Evolutionary conservation across 345 rosid species (phyloP).

Genomic region (Viola odorata): DNA sequence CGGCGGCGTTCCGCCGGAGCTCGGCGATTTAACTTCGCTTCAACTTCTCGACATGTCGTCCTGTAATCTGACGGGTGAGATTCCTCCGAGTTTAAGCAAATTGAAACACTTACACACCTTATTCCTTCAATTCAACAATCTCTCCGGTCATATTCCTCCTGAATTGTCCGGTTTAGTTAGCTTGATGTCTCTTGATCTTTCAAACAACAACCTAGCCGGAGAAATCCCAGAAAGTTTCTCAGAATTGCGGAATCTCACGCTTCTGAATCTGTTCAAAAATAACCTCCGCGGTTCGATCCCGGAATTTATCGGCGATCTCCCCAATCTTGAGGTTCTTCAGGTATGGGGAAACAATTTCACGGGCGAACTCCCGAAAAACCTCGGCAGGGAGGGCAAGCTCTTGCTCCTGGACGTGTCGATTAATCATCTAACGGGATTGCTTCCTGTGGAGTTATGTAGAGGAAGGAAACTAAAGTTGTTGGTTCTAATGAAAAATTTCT

Average conservation of each 20-base stretch:
- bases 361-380: conserved; percentile 46
- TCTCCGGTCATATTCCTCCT: conserved; percentile 68
- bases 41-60: conserved; percentile 54
- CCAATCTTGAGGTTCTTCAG: conserved; percentile 54
- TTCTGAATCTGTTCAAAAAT: conserved; percentile 62
- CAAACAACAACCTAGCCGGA: conserved; percentile 56
- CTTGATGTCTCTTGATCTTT: conserved; percentile 71
- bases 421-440: conserved; percentile 66
- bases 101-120: conserved; percentile 48
- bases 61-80: conserved; percentile 64
- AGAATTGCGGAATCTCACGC: conserved; percentile 39
- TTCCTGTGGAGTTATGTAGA: conserved; percentile 63
- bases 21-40: conserved; percentile 56
- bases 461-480: conserved; percentile 47
- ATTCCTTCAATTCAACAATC: conserved; percentile 68
- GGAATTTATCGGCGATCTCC: conserved; percentile 55
- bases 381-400: conserved; percentile 66
- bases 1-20: conserved; percentile 70
- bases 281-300: conserved; percentile 65
- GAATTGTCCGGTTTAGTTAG: conserved; percentile 59
- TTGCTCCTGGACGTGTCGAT: conserved; percentile 48
- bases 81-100: conserved; percentile 56
- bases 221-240: conserved; percentile 65
- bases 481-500: conserved; percentile 61
- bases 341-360: conserved; percentile 85